phyloP scores from a whole-genome alignment of 108 stramenopile genomes.

The Cyclotella atomus region DNA sequence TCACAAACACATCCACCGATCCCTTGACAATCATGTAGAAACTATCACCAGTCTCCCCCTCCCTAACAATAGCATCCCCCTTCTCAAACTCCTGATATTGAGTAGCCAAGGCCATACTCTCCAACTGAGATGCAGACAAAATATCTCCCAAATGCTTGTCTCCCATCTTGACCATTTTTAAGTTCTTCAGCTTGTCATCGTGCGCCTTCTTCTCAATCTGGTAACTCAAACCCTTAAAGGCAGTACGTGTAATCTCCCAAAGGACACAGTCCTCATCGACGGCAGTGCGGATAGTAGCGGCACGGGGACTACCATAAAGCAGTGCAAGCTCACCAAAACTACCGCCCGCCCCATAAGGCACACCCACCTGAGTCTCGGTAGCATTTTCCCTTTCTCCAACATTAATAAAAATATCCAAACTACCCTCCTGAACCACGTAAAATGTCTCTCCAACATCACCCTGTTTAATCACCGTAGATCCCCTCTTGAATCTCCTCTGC shows the following conservation, averaged over 20 bases:
- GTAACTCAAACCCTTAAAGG: constrained; percentile 38
- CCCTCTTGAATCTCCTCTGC: constrained; percentile 1
- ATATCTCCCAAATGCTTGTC: constrained; percentile 51
- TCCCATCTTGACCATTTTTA: constrained; percentile 67
- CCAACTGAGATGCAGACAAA: constrained; percentile 51
- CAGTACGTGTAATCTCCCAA: constrained; percentile 27
- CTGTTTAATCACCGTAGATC: constrained; percentile 31
- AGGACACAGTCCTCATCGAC: constrained; percentile 44
- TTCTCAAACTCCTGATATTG: constrained; percentile 54
- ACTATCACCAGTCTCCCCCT: constrained; percentile 88
- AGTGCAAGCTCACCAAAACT: constrained; percentile 82
- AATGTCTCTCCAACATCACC: constrained; percentile 42
- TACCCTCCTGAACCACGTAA: constrained; percentile 56
- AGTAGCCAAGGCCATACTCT: constrained; percentile 62
- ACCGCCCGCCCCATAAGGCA: constrained; percentile 33
- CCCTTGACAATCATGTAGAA: constrained; percentile 86
- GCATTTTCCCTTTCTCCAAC: constrained; percentile 30
- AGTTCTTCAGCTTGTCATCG: constrained; percentile 52
- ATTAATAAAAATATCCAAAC: constrained; percentile 44
- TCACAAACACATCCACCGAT: constrained; percentile 53
- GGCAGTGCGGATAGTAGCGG: constrained; percentile 53
- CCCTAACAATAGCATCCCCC: constrained; percentile 79
- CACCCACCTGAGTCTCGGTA: constrained; percentile 32
- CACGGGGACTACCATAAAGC: constrained; percentile 71
- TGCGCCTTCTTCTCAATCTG: constrained; percentile 42